Percentiles rank a stretch among this genome's conserved stretches.
Conservation (phyloP, 73 alveolate species). For the Stentor coeruleus region DNA sequence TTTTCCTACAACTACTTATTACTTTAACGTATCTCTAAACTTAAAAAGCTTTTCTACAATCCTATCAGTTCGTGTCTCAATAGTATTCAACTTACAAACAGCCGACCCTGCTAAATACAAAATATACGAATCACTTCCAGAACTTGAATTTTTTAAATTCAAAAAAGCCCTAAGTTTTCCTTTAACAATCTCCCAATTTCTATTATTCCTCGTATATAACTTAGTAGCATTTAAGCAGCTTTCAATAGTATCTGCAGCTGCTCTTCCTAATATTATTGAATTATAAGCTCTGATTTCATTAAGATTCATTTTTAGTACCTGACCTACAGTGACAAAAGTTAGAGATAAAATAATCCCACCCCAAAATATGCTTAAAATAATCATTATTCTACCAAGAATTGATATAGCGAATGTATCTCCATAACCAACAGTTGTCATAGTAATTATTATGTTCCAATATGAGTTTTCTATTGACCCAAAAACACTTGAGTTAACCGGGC, state of each 20-base stretch:
- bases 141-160: neutral
- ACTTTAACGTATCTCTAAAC: too few species aligned
- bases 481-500: neutral
- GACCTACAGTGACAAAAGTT: constrained; percentile 11
- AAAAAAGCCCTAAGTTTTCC: neutral
- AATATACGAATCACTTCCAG: neutral
- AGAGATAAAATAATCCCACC: constrained; percentile 16
- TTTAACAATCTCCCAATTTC: neutral
- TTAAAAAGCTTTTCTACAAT: too few species aligned
- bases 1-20: too few species aligned
- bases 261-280: neutral
- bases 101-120: neutral
- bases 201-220: too few species aligned
- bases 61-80: neutral
- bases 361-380: neutral
- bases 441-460: constrained; percentile 10
- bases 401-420: neutral
- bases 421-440: constrained; percentile 19
- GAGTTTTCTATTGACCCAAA: neutral
- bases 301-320: neutral
- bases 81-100: neutral
- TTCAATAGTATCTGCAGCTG: neutral
- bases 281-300: constrained; percentile 11
- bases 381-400: neutral
- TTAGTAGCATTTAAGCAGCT: neutral